A percentile compares a stretch with the other conserved stretches of the same genome.
These are phyloP conservation scores for Claviceps paspali DNA, from an alignment of 2,329 filamentous ascomycete genomes.

Conservation along the genomic window DNA sequence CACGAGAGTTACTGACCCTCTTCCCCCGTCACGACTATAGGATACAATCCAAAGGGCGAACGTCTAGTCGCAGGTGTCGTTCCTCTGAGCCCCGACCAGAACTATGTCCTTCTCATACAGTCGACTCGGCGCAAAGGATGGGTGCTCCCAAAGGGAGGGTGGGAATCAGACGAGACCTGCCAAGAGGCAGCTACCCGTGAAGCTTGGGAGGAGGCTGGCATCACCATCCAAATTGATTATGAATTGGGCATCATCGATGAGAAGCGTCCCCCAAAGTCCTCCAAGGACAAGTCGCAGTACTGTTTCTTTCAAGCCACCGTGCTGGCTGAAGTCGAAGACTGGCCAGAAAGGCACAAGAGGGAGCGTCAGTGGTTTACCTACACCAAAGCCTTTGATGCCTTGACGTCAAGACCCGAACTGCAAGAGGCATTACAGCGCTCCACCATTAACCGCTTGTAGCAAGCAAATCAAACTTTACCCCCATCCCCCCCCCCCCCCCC, in stretches of 20 bases:
- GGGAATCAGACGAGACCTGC: constrained; percentile 87
- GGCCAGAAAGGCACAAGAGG: constrained; percentile 90
- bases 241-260: constrained; percentile 81
- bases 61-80: constrained; percentile 91
- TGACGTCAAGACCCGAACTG: constrained; percentile 71
- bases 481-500: no score
- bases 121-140: constrained; percentile 81
- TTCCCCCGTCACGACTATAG: constrained; percentile 31
- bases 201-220: constrained; percentile 96
- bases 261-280: constrained; percentile 61
- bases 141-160: constrained; percentile 95
- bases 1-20: constrained; percentile 9
- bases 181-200: constrained; percentile 75
- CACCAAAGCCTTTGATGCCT: constrained; percentile 59
- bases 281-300: constrained; percentile 50
- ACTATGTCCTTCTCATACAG: constrained; percentile 83
- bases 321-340: constrained; percentile 66
- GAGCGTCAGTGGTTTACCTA: constrained; percentile 83
- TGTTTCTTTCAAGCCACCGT: constrained; percentile 84
- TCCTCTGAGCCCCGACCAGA: constrained; percentile 71
- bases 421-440: constrained; percentile 75
- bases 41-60: constrained; percentile 84
- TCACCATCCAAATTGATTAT: constrained; percentile 67
- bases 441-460: constrained; percentile 39
- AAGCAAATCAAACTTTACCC: no score